A percentile compares a stretch with the other conserved stretches of the same genome.
phyloP scores from a whole-genome alignment of 208 protist species.

The Naegleria lovaniensis region DNA sequence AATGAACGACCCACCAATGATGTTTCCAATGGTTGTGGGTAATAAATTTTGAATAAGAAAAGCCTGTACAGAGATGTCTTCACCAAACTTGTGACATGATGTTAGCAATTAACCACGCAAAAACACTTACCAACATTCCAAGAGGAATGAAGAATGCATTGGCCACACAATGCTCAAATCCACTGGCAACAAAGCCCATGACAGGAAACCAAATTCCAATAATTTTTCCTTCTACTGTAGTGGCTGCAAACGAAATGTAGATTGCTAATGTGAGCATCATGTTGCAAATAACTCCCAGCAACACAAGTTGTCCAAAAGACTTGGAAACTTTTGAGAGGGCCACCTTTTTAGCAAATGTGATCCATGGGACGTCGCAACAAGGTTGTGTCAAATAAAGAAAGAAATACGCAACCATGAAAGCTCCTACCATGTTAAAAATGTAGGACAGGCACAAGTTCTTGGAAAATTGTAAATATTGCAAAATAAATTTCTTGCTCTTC shows the following conservation, averaged over 20 bases:
- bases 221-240: not conserved
- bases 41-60: no score
- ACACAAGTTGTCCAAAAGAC: not conserved
- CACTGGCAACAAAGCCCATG: not conserved
- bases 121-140: constrained; percentile 14
- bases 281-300: not conserved
- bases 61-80: no score
- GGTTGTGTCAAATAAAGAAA: not conserved
- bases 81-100: no score
- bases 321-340: not conserved
- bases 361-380: not conserved
- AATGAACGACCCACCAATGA: no score
- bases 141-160: not conserved
- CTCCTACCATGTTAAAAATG: not conserved
- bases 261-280: not conserved
- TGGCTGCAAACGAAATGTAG: not conserved
- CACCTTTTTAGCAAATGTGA: not conserved
- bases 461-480: not conserved
- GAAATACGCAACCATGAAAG: not conserved
- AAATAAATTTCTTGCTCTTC: not conserved
- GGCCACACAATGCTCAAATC: not conserved
- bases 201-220: not conserved
- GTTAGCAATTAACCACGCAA: no score
- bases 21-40: no score
- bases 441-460: not conserved